Base-by-base conservation (phyloP, 345 rosid genomes). In the Trapa incisa region DNA sequence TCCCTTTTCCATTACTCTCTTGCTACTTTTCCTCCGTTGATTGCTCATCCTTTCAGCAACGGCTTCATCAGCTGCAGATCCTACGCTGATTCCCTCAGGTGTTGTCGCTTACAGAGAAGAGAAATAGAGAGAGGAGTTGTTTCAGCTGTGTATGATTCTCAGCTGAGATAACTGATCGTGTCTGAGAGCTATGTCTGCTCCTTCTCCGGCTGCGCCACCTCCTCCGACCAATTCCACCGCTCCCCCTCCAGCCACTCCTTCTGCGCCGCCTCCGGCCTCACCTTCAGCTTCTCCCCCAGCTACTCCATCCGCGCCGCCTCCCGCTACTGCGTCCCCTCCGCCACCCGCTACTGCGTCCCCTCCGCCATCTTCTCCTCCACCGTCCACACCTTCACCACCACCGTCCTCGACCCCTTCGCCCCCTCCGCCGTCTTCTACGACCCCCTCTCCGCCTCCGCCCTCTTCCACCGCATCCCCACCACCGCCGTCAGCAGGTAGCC, bases 371-470 rank as follows among this genome's bases (percentile, higher is more conserved):
- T 11, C 48, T 1, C 48, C 48, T 11, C 48, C 48, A 11, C 48
- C 48, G 48, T 11, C 48, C 13, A 45, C 48, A 11, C 12, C 72
- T 0, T 7, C 70, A 3, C 1, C 75, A 3, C 66, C 74, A 47
- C 71, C 84, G 1, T 8, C 79, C 3, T 15, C 52, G 16, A 56
- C 48, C 48, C 8, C 8, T 1, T 45, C 48, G 2, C 48, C 64
- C 29, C 53, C 53, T 3, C 61, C 78, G 0, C 6, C 77, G 0
- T 0, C 78, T 0, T 35, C 77, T 1, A 62, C 69, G 12, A 7
- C 48, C 2, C 11, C 12, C 9, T 78, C 92, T 2, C 12, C 89
- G 1, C 66, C 83, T 5, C 52, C 84, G n/a, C 76, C 84, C 1
- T 6, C 78, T 41, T 22, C 29, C 29, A 22, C 29, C 29, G 29